Evolutionary conservation across 306 rosid species (phyloP).

Genomic region (Malus fusca): DNA sequence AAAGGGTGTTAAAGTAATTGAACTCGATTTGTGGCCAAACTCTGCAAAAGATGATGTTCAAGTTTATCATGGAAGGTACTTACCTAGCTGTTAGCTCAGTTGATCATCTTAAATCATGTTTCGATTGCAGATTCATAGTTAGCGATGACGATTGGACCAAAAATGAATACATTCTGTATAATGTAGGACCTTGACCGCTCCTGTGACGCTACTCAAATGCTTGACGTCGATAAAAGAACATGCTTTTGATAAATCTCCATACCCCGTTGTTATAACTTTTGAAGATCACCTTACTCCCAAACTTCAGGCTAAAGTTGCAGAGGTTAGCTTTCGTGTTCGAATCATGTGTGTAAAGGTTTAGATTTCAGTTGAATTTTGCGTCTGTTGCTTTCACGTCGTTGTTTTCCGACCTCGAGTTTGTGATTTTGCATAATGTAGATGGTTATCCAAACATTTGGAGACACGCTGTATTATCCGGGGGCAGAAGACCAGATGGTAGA

Average conservation of each 20-base stretch:
- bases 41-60: conserved; percentile 55
- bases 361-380: neutral
- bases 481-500: conserved; percentile 36
- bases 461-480: conserved; percentile 55
- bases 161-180: neutral
- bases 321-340: conserved; percentile 33
- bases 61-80: conserved; percentile 90
- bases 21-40: conserved; percentile 91
- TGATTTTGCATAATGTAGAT: conserved; percentile 40
- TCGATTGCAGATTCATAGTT: neutral
- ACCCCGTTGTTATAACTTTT: conserved; percentile 77
- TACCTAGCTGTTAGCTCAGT: neutral
- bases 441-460: conserved; percentile 61
- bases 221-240: conserved; percentile 74
- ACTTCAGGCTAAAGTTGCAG: conserved; percentile 86
- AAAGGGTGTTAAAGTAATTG: conserved; percentile 70
- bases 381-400: neutral
- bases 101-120: neutral
- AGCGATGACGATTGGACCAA: neutral
- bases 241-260: conserved; percentile 74
- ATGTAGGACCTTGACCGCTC: conserved; percentile 80
- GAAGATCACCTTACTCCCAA: conserved; percentile 80
- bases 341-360: neutral
- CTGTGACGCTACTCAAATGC: conserved; percentile 70
- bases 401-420: neutral